A percentile compares a stretch with the other conserved stretches of the same genome.
phyloP scores from a whole-genome alignment of 306 rosid species.

The Morella rubra region DNA sequence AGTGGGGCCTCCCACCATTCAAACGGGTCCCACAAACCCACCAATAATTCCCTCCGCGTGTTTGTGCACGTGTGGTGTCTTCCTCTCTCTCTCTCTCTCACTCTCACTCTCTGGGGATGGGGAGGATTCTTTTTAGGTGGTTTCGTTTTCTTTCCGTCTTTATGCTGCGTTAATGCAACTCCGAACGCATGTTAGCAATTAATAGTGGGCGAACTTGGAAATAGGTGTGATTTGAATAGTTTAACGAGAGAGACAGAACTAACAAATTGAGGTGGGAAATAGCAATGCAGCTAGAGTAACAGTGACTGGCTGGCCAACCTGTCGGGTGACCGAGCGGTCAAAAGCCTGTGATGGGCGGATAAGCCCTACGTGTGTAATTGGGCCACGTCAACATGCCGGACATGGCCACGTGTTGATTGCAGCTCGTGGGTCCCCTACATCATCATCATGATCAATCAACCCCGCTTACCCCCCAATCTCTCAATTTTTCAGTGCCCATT shows the following conservation, averaged over 20 bases:
- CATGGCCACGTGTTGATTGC: slow-evolving; percentile 78
- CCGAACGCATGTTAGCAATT: background rate
- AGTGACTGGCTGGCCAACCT: slow-evolving; percentile 46
- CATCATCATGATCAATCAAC: slow-evolving; percentile 26
- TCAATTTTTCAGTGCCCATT: slow-evolving; percentile 52
- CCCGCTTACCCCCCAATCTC: slow-evolving; percentile 19
- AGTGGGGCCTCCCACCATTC: slow-evolving; percentile 32
- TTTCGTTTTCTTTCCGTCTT: background rate
- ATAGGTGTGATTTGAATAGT: background rate
- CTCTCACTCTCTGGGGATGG: background rate
- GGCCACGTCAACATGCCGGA: slow-evolving; percentile 61
- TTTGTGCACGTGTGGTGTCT: slow-evolving; percentile 90
- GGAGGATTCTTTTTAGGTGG: background rate
- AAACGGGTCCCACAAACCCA: slow-evolving; percentile 35
- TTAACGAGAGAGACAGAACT: too few relatives aligned
- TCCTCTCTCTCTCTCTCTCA: slow-evolving; percentile 7
- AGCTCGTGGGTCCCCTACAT: slow-evolving; percentile 52
- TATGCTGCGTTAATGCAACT: background rate
- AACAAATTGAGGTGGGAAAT: background rate
- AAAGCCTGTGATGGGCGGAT: slow-evolving; percentile 28
- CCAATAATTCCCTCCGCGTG: slow-evolving; percentile 57
- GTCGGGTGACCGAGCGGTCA: slow-evolving; percentile 66
- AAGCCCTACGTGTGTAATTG: slow-evolving; percentile 30
- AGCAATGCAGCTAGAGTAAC: slow-evolving; percentile 33
- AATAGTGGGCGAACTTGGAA: background rate